Evolutionary conservation across 345 rosid genomes (phyloP).

Genomic region (Rhodamnia rubescens): DNA sequence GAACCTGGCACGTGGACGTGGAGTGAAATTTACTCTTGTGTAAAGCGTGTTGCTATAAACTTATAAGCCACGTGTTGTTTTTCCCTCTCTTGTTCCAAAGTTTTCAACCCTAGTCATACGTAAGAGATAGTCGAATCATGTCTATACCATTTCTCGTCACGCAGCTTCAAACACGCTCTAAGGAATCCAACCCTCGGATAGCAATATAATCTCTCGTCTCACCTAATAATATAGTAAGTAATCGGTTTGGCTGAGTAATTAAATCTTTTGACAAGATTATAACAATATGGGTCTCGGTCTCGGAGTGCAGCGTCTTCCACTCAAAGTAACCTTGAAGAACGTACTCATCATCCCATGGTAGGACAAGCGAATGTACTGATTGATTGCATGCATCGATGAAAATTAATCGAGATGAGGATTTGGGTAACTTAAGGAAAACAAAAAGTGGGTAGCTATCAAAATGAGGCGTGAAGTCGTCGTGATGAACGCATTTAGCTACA

Average conservation of each 20-base stretch:
- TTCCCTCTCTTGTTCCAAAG: background rate
- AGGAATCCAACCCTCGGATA: background rate
- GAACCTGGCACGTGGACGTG: background rate
- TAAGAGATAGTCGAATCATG: background rate
- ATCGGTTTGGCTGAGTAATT: background rate
- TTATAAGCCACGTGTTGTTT: background rate
- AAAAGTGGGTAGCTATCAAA: background rate
- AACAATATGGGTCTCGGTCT: background rate
- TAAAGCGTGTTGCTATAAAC: background rate
- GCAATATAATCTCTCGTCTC: background rate
- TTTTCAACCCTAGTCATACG: background rate
- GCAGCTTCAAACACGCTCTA: background rate
- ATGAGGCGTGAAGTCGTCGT: background rate
- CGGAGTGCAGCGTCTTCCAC: background rate
- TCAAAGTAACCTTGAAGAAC: background rate
- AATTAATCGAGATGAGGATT: background rate
- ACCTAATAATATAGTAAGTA: too few relatives aligned
- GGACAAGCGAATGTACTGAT: background rate
- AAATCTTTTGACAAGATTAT: background rate
- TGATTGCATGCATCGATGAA: accelerated
- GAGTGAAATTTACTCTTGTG: background rate
- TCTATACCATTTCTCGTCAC: background rate
- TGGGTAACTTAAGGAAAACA: too few relatives aligned
- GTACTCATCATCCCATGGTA: background rate
- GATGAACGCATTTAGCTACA: background rate